Evolutionary conservation across 2,329 filamentous ascomycete species (phyloP), one percentile per base, ranked within the genome.

Genomic region (Hypocreales sp.): DNA sequence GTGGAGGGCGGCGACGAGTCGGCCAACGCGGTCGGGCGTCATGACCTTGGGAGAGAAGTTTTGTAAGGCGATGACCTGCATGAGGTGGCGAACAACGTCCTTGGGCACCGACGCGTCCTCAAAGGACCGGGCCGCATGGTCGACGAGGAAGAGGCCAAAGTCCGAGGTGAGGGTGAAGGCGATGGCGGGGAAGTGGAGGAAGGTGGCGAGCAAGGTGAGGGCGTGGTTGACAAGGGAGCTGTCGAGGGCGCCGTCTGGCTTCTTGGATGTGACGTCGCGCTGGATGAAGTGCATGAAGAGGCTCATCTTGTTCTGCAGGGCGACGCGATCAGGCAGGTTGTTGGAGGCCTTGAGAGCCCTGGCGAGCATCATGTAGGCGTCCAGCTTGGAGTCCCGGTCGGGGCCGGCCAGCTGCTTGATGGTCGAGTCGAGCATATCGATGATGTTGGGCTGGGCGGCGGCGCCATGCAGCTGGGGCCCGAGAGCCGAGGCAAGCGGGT

Each of bases 281-380:
- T 79, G 73, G 30, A 95, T 82, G 45, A 84, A 93, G 33, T 83
- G 77, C 38, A 72, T 72, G 32, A 95, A 66, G 3, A 81, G 55
- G 8, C 67, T 64, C 62, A 94, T 77, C 50, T 90, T 92, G 27
- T 71, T 68, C 31, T 72, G 67, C 29, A 92, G 60, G 8, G 74
- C 73, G 30, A 78, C 69, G 20, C 72, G 60, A 38, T 90, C 78
- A 0, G 84, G 84, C 10, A 92, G 56, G 38, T 81, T 79, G 35
- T 86, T 81, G 31, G 87, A 93, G 5, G 78, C 68, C 47, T 82
- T 80, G 40, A 94, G 59, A 4, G 77, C 74, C 19, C 73, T 67
- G 18, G 78, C 71, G 24, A 98, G 60, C 42, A 79, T 79, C 46
- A 76, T 73, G 44, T 98, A 95, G 26, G 86, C 82, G 54, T 98